Percentiles rank a stretch among this genome's conserved stretches.
These are phyloP conservation scores for Tolypocladium ophioglossoides DNA, from an alignment of 2,329 filamentous ascomycete genomes.

Conservation along the genomic window DNA sequence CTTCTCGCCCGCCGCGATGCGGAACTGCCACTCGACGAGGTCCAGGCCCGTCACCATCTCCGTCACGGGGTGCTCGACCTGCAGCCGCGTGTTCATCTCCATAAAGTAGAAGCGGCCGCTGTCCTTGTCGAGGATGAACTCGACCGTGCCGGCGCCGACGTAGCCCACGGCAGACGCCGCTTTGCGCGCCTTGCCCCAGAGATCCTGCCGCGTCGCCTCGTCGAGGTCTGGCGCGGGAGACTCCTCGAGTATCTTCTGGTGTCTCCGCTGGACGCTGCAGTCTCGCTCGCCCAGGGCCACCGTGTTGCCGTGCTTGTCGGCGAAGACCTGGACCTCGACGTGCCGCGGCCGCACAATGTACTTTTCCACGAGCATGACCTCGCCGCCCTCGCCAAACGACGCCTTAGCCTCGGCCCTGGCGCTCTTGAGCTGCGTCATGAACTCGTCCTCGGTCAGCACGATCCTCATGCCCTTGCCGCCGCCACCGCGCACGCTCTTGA, in stretches of 20 bases:
- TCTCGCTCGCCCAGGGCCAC: slow-evolving; percentile 82
- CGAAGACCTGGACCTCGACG: slow-evolving; percentile 86
- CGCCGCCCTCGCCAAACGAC: slow-evolving; percentile 69
- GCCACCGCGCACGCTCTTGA: slow-evolving; percentile 73
- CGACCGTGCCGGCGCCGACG: slow-evolving; percentile 79
- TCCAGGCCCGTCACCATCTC: slow-evolving; percentile 58
- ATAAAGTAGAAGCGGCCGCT: slow-evolving; percentile 73
- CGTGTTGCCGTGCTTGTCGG: slow-evolving; percentile 67
- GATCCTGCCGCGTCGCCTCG: slow-evolving; percentile 44
- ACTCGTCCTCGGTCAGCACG: slow-evolving; percentile 57
- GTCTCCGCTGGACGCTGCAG: slow-evolving; percentile 75
- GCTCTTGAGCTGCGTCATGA: slow-evolving; percentile 57
- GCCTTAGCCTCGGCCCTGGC: slow-evolving; percentile 67
- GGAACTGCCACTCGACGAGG: slow-evolving; percentile 93
- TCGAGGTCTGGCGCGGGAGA: slow-evolving; percentile 65
- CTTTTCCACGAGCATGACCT: slow-evolving; percentile 75
- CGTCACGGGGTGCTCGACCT: slow-evolving; percentile 93
- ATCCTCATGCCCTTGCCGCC: slow-evolving; percentile 81
- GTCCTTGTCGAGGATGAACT: slow-evolving; percentile 81
- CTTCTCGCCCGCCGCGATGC: slow-evolving; percentile 51
- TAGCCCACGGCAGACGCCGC: slow-evolving; percentile 70
- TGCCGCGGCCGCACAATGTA: slow-evolving; percentile 73
- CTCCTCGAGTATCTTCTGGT: slow-evolving; percentile 89
- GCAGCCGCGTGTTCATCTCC: slow-evolving; percentile 79
- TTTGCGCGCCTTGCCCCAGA: slow-evolving; percentile 57